phyloP scores from a whole-genome alignment of 257 asterid species.

The Rubia yunnanensis region DNA sequence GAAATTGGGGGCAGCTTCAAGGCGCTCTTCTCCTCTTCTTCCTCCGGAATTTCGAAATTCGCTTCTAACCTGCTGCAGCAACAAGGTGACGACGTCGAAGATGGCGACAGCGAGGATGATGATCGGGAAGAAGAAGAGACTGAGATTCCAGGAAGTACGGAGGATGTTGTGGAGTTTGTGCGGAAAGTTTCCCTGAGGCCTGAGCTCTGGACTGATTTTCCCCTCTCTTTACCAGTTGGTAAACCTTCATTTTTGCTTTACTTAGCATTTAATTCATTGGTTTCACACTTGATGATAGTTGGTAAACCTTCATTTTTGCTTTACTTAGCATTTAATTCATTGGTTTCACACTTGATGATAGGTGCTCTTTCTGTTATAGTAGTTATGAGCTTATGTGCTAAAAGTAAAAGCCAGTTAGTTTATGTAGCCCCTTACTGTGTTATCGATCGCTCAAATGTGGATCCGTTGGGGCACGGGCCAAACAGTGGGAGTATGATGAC shows the following conservation, averaged over 20 bases:
- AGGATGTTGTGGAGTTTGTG: slow-evolving; percentile 52
- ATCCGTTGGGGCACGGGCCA: no score
- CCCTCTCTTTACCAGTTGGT: slow-evolving; percentile 51
- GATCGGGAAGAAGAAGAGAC: slow-evolving; percentile 23
- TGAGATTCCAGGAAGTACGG: slow-evolving; percentile 38
- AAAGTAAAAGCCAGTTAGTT: not conserved
- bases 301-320: slow-evolving; percentile 28
- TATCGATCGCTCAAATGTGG: no score
- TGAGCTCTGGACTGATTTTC: slow-evolving; percentile 73
- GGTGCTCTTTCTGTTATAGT: no score
- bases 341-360: not conserved
- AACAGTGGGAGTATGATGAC: not conserved
- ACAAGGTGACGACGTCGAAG: slow-evolving; percentile 11
- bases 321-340: not conserved
- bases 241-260: slow-evolving; percentile 7
- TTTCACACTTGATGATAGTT: no score
- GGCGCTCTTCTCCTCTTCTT: slow-evolving; percentile 50
- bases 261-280: not conserved
- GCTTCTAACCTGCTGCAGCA: slow-evolving; percentile 47
- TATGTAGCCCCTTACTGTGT: not conserved
- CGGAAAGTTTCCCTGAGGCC: slow-evolving; percentile 41
- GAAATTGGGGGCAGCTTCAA: slow-evolving; percentile 67
- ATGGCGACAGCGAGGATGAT: slow-evolving; percentile 12
- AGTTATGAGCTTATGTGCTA: not conserved
- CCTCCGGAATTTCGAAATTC: slow-evolving; percentile 39